Evolutionary conservation across 2,329 filamentous ascomycete species (phyloP), one percentile per base, ranked within the genome.

Genomic region (Tolypocladium tundrense): DNA sequence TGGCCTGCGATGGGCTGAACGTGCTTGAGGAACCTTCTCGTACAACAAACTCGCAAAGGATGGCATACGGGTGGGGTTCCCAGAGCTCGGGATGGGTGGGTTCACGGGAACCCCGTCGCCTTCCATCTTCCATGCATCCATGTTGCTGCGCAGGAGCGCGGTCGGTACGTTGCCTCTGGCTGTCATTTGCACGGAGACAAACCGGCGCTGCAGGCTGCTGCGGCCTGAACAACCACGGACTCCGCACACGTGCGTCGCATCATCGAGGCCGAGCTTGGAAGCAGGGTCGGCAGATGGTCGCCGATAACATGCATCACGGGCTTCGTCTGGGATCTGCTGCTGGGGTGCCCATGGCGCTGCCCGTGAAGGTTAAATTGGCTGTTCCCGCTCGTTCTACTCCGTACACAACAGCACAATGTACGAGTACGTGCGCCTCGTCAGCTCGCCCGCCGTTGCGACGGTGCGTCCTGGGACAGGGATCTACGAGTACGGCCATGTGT

Each of bases 391-490:
- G 27, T 50, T n/a, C 14, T 33, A n/a, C n/a, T n/a, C n/a, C n/a
- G n/a, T n/a, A 19, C 24, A 27, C 3, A 27, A 19, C 45, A 50
- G 4, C 7, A 27, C 33, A n/a, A 33, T 19, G 24, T 27, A 27
- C 2, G 24, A 27, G 24, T 10, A 33, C 48, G 48, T 51, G 27
- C 35, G 35, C 27, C 27, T 27, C 5, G 16, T 14, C 27, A 19
- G 45, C 45, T 16, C 7, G 24, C 16, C 16, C 35, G 35, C 10
- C 43, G 13, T 54, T 54, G 53, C 53, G 39, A 33, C 37, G 31
- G 45, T 13, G 27, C 13, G 51, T 43, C 57, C 27, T 40, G 40
- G n/a, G 40, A 53, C 57, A 58, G 40, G 54, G 57, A 33, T 60
- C 53, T 40, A 42, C 57, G 48, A n/a, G 50, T 43, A 42, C 57